Base-by-base conservation (phyloP, 2,329 filamentous ascomycete species). In the Botrytis elliptica region DNA sequence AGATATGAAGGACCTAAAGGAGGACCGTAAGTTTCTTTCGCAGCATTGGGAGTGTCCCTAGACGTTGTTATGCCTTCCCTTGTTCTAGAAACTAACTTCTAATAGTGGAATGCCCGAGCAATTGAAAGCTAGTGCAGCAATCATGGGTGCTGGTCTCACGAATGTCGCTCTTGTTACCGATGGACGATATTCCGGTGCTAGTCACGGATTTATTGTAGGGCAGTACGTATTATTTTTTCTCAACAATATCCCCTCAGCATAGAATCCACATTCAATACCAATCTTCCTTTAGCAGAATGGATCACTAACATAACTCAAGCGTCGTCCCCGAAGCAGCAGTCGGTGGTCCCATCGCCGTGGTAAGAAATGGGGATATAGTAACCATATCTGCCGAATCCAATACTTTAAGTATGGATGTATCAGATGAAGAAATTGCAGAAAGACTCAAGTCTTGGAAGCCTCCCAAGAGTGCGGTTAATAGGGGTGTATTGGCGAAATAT, bases 1-100 rank as follows among this genome's bases (percentile, higher is more conserved):
- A 91, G 95, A 36, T 98, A 98, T 81, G 95, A 98, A 82, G 95
- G 95, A 0, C 95, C 95, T 20, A 95, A 93, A 81, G 95, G 95
- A 75, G 95, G 95, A 0, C 95, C 95, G 0, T 72, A 69, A 69
- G 71, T 67, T 49, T 25, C 44, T 33, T 16, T 22, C 44, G 18
- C 4, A 12, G 25, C 46, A 25, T 25, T 25, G 6, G 2, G 40
- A 29, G 25, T 38, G 18, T 36, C 10, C 18, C 16, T 22, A 22
- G 16, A 12, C 4, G 4, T 25, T 18, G 0, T 38, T 33, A 14
- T 12, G 4, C 12, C 36, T 42, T 40, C 40, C 18, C 20, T 4
- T 14, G 16, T 12, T 52, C 52, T 7, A 38, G 14, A 18, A 29
- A 20, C 55, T 72, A 20, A 72, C 40, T 18, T 46, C 7, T 29